phyloP scores from a whole-genome alignment of 352 stramenopile species.

The Phytophthora brassicae region DNA sequence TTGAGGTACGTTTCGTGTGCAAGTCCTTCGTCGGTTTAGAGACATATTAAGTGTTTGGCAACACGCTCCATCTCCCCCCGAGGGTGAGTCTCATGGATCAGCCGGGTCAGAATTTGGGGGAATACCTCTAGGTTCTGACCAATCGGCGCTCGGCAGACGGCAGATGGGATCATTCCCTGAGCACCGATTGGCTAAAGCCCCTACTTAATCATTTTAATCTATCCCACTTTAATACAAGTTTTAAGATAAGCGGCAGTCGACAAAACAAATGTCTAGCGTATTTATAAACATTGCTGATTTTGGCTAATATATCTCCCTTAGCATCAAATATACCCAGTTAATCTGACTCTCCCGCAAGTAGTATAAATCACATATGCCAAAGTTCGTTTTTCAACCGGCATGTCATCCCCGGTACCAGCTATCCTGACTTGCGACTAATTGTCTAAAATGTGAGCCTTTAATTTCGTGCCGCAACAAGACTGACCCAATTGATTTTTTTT shows the following conservation, averaged over 20 bases:
- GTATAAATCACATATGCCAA: background rate
- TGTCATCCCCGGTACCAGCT: background rate
- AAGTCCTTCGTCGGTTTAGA: constrained; percentile 27
- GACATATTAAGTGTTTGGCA: constrained; percentile 29
- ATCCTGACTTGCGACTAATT: constrained; percentile 1
- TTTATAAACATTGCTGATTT: background rate
- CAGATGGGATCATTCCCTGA: constrained; percentile 18
- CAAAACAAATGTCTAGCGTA: no score
- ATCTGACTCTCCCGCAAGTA: background rate
- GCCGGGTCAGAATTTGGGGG: constrained; percentile 3
- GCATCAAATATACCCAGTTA: background rate
- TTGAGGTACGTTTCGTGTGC: constrained; percentile 37
- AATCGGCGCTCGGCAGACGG: constrained; percentile 10
- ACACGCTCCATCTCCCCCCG: constrained; percentile 6
- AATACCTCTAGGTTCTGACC: background rate
- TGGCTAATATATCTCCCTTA: background rate
- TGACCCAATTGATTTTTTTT: background rate
- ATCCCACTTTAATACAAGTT: constrained; percentile 8
- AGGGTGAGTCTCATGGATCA: constrained; percentile 21
- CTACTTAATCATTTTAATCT: constrained; percentile 11
- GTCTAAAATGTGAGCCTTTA: constrained; percentile 1
- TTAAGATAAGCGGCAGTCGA: background rate
- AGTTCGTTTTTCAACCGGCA: background rate
- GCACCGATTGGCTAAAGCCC: constrained; percentile 12
- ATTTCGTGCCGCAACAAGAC: constrained; percentile 6